Base-by-base conservation (phyloP, 495 filamentous ascomycete species). In the Neurospora sp. region DNA sequence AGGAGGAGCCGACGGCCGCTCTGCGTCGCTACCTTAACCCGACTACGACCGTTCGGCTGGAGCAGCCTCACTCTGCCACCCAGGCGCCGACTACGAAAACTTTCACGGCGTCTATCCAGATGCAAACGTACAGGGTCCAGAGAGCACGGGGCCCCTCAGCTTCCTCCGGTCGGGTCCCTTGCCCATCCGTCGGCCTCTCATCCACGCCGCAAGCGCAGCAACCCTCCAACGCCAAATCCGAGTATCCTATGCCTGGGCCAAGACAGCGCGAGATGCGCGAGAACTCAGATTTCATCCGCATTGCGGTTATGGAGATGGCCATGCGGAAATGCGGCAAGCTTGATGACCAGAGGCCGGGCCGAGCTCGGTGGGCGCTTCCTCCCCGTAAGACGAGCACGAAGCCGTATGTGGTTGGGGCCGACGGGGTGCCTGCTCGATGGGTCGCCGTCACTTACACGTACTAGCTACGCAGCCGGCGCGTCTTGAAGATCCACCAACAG, bases 241-340 rank as follows among this genome's bases (percentile, higher is more conserved):
- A 75, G 77, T 83, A 77, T 74, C 81, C 79, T 54, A 79, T 85
- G 46, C 83, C 82, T 6, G 84, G 84, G 0, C 82, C 91, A 12
- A 90, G 93, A 16, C 94, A 94, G 79, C 90, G 96, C 16, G 96
- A 98, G 80, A 89, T 93, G 75, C 89, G 96, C 44, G 96, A 99
- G 80, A 99, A 99, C 79, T 89, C 91, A 35, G 92, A 98, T 76
- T 99, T 98, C 83, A 90, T 99, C 70, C 90, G 96, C 39, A 91
- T 98, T 77, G 93, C 96, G 38, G 95, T 98, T 71, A 86, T 98
- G 78, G 96, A 99, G 83, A 97, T 97, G 92, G 93, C 95, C 73
- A 99, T 99, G 96, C 91, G 94, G 39, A 90, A 93, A 77, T 88
- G 86, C 62, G 96, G 96, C 62, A 98, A 99, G 82, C 84, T 99